Evolutionary conservation across 768 basidiomycete species (phyloP).

Genomic region (Scleroderma citrinum): DNA sequence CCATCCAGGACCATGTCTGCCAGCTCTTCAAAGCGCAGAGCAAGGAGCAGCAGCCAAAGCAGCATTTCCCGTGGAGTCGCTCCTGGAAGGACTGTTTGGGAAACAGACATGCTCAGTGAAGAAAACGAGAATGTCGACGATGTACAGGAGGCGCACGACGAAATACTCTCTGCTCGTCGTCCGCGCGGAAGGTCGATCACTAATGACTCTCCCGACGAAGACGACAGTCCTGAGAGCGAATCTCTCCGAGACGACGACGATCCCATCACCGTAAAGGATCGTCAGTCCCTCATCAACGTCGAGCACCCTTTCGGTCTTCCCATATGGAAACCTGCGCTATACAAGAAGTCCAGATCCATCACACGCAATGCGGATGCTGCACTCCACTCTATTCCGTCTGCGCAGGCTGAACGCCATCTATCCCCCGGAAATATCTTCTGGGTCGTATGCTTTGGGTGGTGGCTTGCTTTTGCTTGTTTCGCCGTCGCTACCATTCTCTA

Average conservation of each 20-base stretch:
- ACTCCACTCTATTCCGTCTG: conserved; percentile 86
- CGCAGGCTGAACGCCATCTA: conserved; percentile 88
- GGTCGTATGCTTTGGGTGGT: conserved; percentile 88
- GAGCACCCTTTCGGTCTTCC: conserved; percentile 98
- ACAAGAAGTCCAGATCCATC: conserved; percentile 95
- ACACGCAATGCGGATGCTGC: conserved; percentile 95
- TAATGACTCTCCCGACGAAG: conserved; percentile 36
- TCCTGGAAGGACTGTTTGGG: conserved; percentile 33
- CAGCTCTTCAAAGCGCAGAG: conserved; percentile 42
- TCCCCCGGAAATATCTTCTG: conserved; percentile 94
- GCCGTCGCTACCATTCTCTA: conserved; percentile 61
- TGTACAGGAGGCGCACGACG: conserved; percentile 31
- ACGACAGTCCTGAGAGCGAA: conserved; percentile 34
- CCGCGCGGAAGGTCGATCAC: conserved; percentile 39
- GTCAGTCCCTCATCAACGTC: conserved; percentile 97
- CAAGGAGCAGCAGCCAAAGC: conserved; percentile 58
- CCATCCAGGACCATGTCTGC: conserved; percentile 42
- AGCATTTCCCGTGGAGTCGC: conserved; percentile 44
- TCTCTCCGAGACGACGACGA: conserved; percentile 52
- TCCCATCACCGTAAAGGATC: conserved; percentile 87
- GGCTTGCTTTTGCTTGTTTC: conserved; percentile 74
- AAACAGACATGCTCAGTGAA: conserved; percentile 42
- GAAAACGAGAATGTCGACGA: conserved; percentile 44
- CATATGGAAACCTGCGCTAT: conserved; percentile 98
- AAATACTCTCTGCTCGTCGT: conserved; percentile 12